Conservation (phyloP, 371 early-diverging fungal genomes). For the Mortierella sp. region DNA sequence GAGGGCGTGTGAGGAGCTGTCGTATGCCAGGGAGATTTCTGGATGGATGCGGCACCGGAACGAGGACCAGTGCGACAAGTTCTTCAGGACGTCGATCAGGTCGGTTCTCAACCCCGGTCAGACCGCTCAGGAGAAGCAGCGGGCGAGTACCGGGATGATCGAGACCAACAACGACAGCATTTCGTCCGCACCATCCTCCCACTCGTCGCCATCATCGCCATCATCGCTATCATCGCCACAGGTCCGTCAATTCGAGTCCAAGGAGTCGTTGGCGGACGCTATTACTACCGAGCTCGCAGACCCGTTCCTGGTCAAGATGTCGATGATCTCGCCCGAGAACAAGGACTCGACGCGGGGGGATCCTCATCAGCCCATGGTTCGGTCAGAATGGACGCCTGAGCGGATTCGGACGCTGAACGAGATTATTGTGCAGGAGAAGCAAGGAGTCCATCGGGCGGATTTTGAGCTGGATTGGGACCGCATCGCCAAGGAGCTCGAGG, state of each 20-base stretch:
- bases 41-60: slow-evolving; percentile 44
- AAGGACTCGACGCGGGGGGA: background rate
- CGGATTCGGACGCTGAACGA: slow-evolving; percentile 20
- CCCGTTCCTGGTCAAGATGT: slow-evolving; percentile 22
- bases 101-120: slow-evolving; percentile 5
- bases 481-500: slow-evolving; percentile 23
- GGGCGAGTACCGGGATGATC: background rate
- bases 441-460: slow-evolving; percentile 31
- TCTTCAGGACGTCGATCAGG: slow-evolving; percentile 17
- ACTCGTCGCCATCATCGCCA: background rate
- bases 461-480: slow-evolving; percentile 36
- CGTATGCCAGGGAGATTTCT: slow-evolving; percentile 35
- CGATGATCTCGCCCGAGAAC: background rate
- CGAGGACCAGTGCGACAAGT: slow-evolving; percentile 21
- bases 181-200: too few relatives aligned
- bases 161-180: background rate
- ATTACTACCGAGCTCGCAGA: slow-evolving; percentile 21
- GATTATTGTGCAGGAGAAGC: slow-evolving; percentile 29
- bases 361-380: slow-evolving; percentile 23
- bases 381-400: slow-evolving; percentile 43
- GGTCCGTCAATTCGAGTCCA: background rate
- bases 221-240: background rate
- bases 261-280: background rate
- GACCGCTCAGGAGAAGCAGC: background rate
- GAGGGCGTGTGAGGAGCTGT: slow-evolving; percentile 1